Conservation (phyloP, 192 early-diverging fungal genomes). For the Funneliformis geosporum region DNA sequence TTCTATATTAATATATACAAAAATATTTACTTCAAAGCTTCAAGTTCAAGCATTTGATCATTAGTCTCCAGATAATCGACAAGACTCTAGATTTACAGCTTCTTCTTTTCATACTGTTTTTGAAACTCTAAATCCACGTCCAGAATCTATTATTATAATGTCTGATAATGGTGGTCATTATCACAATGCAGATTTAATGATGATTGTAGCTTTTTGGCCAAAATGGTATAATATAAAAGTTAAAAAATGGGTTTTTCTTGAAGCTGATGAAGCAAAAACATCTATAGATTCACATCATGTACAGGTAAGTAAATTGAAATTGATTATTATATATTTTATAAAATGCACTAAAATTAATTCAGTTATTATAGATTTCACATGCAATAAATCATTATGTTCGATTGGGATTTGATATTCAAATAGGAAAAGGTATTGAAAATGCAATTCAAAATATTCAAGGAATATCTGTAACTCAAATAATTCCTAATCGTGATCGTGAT, state of each 20-base stretch:
- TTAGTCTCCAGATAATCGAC: background rate
- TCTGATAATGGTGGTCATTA: constrained; percentile 9
- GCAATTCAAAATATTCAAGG: background rate
- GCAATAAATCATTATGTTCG: background rate
- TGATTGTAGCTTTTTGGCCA: background rate
- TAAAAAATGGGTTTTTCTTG: constrained; percentile 11
- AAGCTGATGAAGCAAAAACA: background rate
- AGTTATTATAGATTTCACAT: background rate
- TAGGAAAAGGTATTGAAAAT: background rate
- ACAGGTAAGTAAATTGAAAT: background rate
- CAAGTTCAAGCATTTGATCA: background rate
- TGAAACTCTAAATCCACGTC: background rate
- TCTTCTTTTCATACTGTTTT: background rate
- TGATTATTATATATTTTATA: background rate
- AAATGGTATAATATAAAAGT: constrained; percentile 3
- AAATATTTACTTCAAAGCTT: background rate
- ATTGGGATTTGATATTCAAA: background rate
- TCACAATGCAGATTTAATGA: constrained; percentile 15
- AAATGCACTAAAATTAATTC: background rate
- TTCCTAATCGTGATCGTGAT: background rate
- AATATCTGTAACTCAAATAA: background rate
- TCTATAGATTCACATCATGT: background rate
- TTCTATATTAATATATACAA: constrained; percentile 2
- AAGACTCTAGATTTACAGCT: background rate
- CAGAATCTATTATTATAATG: background rate